A percentile compares a stretch with the other conserved stretches of the same genome.
phyloP scores from a whole-genome alignment of 768 basidiomycete species.

The Mycena vitilis region DNA sequence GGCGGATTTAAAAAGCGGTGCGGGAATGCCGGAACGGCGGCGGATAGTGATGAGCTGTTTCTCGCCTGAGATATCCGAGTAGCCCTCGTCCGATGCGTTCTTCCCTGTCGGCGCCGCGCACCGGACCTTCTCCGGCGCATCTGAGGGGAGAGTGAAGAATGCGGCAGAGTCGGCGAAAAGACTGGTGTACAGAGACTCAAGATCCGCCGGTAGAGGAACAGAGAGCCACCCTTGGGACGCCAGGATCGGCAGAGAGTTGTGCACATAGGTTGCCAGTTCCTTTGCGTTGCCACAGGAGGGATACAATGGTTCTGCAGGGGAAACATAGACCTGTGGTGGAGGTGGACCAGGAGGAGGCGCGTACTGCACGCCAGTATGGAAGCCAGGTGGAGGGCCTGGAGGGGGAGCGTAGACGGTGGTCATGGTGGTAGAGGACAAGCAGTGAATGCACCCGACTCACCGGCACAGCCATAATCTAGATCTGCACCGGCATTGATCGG shows the following conservation, averaged over 20 bases:
- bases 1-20: neutral
- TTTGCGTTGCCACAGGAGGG: conserved; percentile 17
- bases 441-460: neutral
- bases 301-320: neutral
- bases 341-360: neutral
- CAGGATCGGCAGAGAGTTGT: conserved; percentile 14
- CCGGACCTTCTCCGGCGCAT: conserved; percentile 14
- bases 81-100: conserved; percentile 34
- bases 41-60: conserved; percentile 36
- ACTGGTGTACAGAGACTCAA: conserved; percentile 18
- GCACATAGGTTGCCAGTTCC: conserved; percentile 26
- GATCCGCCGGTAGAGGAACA: conserved; percentile 30
- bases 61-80: conserved; percentile 31
- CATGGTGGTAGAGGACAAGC: neutral
- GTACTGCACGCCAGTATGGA: neutral
- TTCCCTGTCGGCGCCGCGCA: conserved; percentile 28
- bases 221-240: conserved; percentile 32
- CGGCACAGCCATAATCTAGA: neutral
- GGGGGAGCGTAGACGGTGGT: neutral
- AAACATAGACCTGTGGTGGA: neutral
- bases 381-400: neutral
- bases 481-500: too few species aligned
- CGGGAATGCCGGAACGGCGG: neutral
- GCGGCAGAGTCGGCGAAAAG: conserved; percentile 27
- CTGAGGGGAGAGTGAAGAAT: conserved; percentile 28